Base-by-base conservation (phyloP, 2,329 filamentous ascomycete species). In the Aschersonia sp. region DNA sequence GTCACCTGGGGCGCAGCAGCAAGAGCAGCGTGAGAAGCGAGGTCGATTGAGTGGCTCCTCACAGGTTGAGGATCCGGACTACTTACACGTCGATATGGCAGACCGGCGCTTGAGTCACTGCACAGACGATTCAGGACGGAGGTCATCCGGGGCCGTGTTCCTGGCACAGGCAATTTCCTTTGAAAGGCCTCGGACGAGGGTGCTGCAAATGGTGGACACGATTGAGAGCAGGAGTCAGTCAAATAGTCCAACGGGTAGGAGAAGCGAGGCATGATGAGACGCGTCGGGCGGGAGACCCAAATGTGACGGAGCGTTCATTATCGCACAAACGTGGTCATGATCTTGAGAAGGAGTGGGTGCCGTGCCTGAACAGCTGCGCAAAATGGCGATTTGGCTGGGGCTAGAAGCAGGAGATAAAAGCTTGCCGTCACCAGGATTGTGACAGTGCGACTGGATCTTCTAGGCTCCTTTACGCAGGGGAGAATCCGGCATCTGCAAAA, bases 191-290 rank as follows among this genome's bases (percentile, higher is more conserved):
- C 58, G 63, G 52, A 70, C 69, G 11, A 59, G 67, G 37, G 76
- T 79, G 31, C 57, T 75, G 44, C 66, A 68, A 43, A 76, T 79
- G 73, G 73, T 79, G 40, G 67, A 78, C 54, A 69, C 62, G 49
- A 67, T 79, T 50, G 76, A 79, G 65, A 66, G 59, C 35, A 58
- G 61, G 47, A 73, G 68, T 51, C 62, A 66, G 41, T 65, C 66
- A 30, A 58, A 54, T 5, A 75, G 71, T 50, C 62, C 69, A 29
- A 41, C 39, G 2, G 45, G 37, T 10, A 14, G 4, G 22, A 14
- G 32, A 11, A 14, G 32, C 30, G 7, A 14, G 4, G 9, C 14
- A 14, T 45, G 35, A 39, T 8, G 35, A 39, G 35, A 12, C 8
- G 35, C 8, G 12, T 8, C 12, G 8, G 35, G 35, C 12, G 12